phyloP scores from a whole-genome alignment of 805 yeast species.

The Lachancea waltii region DNA sequence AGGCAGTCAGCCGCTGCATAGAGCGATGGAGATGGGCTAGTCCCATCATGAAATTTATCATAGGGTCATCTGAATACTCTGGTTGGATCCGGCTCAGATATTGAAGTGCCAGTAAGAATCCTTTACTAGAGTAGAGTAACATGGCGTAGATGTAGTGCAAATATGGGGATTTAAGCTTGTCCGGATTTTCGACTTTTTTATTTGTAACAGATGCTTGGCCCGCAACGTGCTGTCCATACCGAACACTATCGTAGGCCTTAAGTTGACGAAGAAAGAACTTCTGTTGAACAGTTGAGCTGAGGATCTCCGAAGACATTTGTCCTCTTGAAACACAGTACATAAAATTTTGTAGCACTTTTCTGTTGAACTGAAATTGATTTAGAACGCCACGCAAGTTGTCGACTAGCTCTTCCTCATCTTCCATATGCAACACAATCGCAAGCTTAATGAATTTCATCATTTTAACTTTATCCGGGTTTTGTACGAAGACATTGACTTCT shows the following conservation, averaged over 20 bases:
- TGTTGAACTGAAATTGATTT: constrained; percentile 68
- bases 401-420: constrained; percentile 49
- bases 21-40: constrained; percentile 82
- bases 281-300: constrained; percentile 78
- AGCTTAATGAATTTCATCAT: constrained; percentile 60
- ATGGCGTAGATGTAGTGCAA: constrained; percentile 74
- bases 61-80: constrained; percentile 66
- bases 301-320: constrained; percentile 47
- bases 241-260: constrained; percentile 77
- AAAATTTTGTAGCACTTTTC: constrained; percentile 59
- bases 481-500: constrained; percentile 71
- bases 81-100: constrained; percentile 68
- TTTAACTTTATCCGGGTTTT: constrained; percentile 52
- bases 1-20: constrained; percentile 80
- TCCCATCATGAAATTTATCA: constrained; percentile 68
- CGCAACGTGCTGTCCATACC: constrained; percentile 44
- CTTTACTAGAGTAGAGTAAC: constrained; percentile 70
- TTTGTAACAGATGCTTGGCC: constrained; percentile 77
- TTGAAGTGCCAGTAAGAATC: constrained; percentile 75
- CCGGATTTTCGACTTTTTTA: constrained; percentile 37
- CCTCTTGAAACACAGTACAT: constrained; percentile 58
- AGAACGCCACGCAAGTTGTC: constrained; percentile 57
- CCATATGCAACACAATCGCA: constrained; percentile 45
- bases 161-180: constrained; percentile 53
- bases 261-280: constrained; percentile 84